Base-by-base conservation (phyloP, 345 rosid species). In the Anacardium occidentale region DNA sequence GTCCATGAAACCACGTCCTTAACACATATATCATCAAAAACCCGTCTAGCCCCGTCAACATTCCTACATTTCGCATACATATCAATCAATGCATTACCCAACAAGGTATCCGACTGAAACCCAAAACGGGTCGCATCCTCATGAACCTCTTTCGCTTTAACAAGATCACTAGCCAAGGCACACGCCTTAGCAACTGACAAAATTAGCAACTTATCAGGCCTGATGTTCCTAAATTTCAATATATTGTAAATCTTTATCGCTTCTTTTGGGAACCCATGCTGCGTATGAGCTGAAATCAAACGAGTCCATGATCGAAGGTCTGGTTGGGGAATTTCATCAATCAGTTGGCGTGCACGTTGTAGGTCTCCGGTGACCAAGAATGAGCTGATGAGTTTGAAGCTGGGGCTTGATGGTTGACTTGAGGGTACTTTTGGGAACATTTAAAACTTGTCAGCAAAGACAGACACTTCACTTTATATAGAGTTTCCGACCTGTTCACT, bases 1-100 rank as follows among this genome's bases (percentile, higher is more conserved):
- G 71, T 81, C 84, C 77, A 81, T 32, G 79, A 71, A 68, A 77
- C 65, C 40, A 74, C 79, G 64, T 74, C 74, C 73, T 64, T 77
- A 62, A 59, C 26, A 18, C 3, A 8, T 18, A 81, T 40, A 17
- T 40, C 51, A 53, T 77, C 76, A 77, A 77, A 81, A 54, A 62
- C 72, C 54, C 57, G 11, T 26, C 60, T 71, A 4, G 81, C 75
- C 45, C 64, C 68, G 32, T 64, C 80, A 9, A 80, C 50, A 1
- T 15, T 54, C 52, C 52, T 71, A 22, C 80, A 77, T 59, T 77
- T 80, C 10, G 71, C 68, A 52, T 70, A 77, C 81, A 81, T 67
- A 77, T 74, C 79, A 75, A 81, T 64, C 67, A 81, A 58, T 10
- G 69, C 76, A 71, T 77, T 81, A 8, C 73, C 76, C 45, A 76